Evolutionary conservation across 2,329 filamentous ascomycete genomes (phyloP).

Genomic region (Dothideomycetes sp.): DNA sequence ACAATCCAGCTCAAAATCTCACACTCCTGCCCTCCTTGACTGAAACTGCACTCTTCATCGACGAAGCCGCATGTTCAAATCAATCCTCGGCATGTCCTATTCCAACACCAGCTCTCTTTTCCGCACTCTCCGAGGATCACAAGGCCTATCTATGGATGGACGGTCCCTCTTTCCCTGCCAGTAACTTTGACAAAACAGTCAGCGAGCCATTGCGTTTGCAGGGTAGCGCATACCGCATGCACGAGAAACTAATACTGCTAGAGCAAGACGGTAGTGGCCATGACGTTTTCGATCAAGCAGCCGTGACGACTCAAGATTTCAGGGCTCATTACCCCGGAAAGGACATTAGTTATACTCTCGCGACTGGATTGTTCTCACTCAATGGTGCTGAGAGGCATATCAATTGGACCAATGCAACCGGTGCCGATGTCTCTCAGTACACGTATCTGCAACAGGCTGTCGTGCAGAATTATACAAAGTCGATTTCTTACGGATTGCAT

Average conservation of each 20-base stretch:
- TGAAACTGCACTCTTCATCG: background rate
- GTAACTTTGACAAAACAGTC: background rate
- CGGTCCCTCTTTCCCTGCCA: background rate
- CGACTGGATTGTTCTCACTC: background rate
- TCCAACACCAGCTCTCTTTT: too few species aligned
- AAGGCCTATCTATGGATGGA: background rate
- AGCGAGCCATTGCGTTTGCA: background rate
- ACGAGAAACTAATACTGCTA: background rate
- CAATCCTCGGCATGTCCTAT: too few species aligned
- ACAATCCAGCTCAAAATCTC: background rate
- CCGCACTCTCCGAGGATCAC: background rate
- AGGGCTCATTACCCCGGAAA: background rate
- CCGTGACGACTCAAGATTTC: background rate
- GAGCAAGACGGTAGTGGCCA: too few species aligned
- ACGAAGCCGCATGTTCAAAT: background rate
- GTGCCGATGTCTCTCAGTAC: background rate
- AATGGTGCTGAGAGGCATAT: background rate
- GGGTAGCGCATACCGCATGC: background rate
- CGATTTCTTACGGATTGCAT: conserved; percentile 16
- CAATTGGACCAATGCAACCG: background rate
- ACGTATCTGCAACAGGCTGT: background rate
- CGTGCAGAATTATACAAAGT: background rate
- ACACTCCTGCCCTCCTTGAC: background rate
- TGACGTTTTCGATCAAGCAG: background rate
- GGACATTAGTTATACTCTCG: background rate